Base-by-base conservation (phyloP, 208 protist species). In the Leishmania martiniquensis region DNA sequence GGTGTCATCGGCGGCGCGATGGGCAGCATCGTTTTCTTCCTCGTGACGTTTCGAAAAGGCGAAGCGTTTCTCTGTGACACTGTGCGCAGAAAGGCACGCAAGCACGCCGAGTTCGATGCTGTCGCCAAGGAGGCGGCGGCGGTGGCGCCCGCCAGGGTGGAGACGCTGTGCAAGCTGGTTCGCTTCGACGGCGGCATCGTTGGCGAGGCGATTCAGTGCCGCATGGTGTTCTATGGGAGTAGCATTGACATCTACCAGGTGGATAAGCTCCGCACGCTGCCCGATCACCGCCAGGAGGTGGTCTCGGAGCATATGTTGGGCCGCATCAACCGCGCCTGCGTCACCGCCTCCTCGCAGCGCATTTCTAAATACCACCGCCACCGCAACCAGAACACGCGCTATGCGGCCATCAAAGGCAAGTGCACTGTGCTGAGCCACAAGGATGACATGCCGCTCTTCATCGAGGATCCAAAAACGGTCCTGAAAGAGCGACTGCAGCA, bases 301-400 rank as follows among this genome's bases (percentile, higher is more conserved):
- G 71, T 77, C 59, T 37, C 47, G 34, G 90, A 97, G 75, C 83
- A 89, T 34, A 73, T 96, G 60, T 86, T 97, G 25, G 89, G 89
- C 20, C 92, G 90, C 75, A 93, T 97, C 60, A 93, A 91, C 73
- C 76, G 80, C 32, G 60, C 77, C 62, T 91, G 90, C 60, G 85
- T 95, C 39, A 65, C 70, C 0, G 86, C 82, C 60, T 71, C 70
- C 12, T 67, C 63, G 10, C 68, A 86, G 78, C 91, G 89, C 54
- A 83, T 97, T 49, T 93, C 88, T 3, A 91, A 92, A 69, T 97
- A 92, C 75, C 93, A 97, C 75, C 89, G 93, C 6, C 93, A 97
- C 70, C 60, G 77, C 42, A 89, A 95, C 77, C 85, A 71, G 9
- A 78, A 66, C 62, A 84, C 81, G 32, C 91, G 90, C 25, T 84